Conservation (phyloP, 129 eudicot species). For the Tagetes patula region DNA sequence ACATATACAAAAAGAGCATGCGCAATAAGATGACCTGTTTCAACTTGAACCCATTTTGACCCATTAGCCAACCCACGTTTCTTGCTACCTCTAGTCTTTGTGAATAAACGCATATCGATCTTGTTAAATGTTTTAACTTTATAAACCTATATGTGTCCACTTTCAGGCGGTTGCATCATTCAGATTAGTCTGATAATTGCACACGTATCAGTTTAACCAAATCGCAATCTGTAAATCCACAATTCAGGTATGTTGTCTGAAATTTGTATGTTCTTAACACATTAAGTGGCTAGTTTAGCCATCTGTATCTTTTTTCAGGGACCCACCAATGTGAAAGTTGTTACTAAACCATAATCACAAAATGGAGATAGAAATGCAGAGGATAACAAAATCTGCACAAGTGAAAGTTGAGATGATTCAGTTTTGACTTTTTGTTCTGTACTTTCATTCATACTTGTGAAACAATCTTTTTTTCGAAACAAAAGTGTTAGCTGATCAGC, state of each 20-base stretch:
- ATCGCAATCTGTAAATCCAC: conserved; percentile 7
- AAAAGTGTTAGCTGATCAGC: conserved; percentile 67
- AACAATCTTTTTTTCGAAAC: conserved; percentile 44
- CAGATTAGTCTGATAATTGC: conserved; percentile 43
- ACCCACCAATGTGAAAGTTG: conserved; percentile 1
- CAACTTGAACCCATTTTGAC: neutral
- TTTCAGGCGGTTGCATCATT: conserved; percentile 87
- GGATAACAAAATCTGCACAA: conserved; percentile 13
- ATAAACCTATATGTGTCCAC: neutral
- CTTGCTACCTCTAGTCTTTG: neutral
- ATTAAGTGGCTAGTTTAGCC: neutral
- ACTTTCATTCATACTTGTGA: conserved; percentile 37
- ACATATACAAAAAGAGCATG: neutral
- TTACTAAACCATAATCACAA: conserved; percentile 27
- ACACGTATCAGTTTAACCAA: conserved; percentile 15
- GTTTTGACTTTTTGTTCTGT: conserved; percentile 43
- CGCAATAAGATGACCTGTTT: neutral
- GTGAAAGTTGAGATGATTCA: conserved; percentile 24
- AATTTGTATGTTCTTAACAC: conserved; percentile 2
- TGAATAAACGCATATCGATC: neutral
- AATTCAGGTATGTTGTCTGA: conserved; percentile 16
- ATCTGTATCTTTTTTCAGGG: conserved; percentile 18
- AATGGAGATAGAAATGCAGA: conserved; percentile 14
- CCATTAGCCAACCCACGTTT: neutral
- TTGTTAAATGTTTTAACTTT: neutral